Evolutionary conservation across 2,329 filamentous ascomycete genomes (phyloP), one percentile per base, ranked within the genome.

Genomic region (Gyromitra esculenta): DNA sequence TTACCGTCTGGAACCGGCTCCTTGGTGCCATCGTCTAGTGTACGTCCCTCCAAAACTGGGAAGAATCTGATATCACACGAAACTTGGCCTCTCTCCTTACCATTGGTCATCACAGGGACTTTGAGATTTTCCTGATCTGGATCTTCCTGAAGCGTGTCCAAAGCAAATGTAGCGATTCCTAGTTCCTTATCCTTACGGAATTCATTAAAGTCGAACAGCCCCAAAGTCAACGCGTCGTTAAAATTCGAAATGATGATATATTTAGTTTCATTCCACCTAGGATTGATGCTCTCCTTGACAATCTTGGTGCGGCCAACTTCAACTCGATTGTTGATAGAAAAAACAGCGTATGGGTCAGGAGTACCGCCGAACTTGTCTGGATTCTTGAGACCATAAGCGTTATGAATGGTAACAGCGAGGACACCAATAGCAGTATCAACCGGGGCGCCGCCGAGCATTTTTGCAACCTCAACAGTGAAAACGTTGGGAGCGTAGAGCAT

Each of bases 401-500:
- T 92, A 83, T 99, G 93, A 78, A 99, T 88, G 5, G 94, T 97
- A 77, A 99, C 87, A 31, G 95, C 95, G 68, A 99, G 85, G 7
- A 99, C 94, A 83, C 96, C 96, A 81, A 99, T 93, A 9, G 96
- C 96, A 84, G 97, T 93, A 83, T 99, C 96, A 65, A 99, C 92
- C 0, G 96, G 90, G 75, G 92, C 95, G 75, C 96, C 96, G 56
- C 95, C 92, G 79, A 99, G 87, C 93, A 99, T 96, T 87, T 99
- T 98, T 80, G 96, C 96, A 73, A 99, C 93, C 82, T 99, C 96
- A 80, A 99, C 96, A 15, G 96, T 96, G 87, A 99, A 99, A 64
- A 98, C 94, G 81, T 99, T 97, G 7, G 96, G 96, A 48, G 90
- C 91, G 82, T 99, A 99, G 93, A 99, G 97, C 91, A 99, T 98